Evolutionary conservation across 345 rosid species (phyloP).

Genomic region (Diplotaxis tenuifolia): DNA sequence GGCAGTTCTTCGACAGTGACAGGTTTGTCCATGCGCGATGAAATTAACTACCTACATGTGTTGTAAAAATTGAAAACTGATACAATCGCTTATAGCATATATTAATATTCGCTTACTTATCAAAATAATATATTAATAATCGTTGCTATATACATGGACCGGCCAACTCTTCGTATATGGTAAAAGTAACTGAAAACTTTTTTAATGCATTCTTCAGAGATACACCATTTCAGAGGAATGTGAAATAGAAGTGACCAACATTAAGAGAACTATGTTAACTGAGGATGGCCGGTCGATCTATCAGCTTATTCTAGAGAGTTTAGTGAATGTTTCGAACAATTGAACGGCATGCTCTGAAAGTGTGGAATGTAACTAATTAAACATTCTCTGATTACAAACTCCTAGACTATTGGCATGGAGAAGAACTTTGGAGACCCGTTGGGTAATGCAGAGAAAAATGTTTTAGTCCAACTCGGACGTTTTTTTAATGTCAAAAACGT

Average conservation of each 20-base stretch:
- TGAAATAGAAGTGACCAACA: neutral
- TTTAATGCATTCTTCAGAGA: neutral
- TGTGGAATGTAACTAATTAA: neutral
- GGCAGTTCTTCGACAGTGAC: slow-evolving; percentile 17
- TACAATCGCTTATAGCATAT: neutral
- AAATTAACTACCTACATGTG: neutral
- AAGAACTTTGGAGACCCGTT: neutral
- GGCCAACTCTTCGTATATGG: neutral
- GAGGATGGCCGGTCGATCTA: neutral
- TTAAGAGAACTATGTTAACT: neutral
- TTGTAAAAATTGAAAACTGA: neutral
- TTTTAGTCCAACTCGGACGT: neutral
- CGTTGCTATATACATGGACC: neutral
- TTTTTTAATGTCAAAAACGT: too few relatives aligned
- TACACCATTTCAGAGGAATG: neutral
- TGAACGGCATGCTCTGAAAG: neutral
- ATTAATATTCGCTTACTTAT: too few relatives aligned
- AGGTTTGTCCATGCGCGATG: neutral
- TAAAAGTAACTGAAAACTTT: neutral
- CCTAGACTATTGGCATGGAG: neutral
- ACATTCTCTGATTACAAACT: neutral
- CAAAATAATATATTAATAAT: too few relatives aligned
- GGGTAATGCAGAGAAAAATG: neutral
- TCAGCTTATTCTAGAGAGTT: neutral
- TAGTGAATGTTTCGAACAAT: neutral